Conservation (phyloP, 306 rosid genomes). For the Bauhinia variegata region DNA sequence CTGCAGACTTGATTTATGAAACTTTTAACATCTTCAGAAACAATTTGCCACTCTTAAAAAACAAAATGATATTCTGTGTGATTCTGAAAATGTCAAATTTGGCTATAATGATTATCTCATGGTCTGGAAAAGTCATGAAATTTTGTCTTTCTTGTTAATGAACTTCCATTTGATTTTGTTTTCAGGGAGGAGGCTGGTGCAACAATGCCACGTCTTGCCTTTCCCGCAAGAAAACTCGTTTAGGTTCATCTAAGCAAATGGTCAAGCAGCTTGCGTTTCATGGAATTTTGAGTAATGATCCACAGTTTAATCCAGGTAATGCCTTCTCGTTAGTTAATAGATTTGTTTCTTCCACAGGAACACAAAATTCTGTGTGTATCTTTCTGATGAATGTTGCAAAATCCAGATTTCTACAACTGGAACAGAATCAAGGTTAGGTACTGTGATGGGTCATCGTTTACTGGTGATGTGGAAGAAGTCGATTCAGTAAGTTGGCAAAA, state of each 20-base stretch:
- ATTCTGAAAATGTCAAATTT: slow-evolving; percentile 7
- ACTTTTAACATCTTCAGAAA: slow-evolving; percentile 22
- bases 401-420: slow-evolving; percentile 88
- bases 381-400: slow-evolving; percentile 21
- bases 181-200: slow-evolving; percentile 99
- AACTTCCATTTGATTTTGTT: slow-evolving; percentile 30
- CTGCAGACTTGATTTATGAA: slow-evolving; percentile 19
- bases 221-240: slow-evolving; percentile 65
- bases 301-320: slow-evolving; percentile 77
- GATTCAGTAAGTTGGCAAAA: slow-evolving; percentile 68
- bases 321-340: neutral
- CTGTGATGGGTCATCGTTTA: slow-evolving; percentile 93
- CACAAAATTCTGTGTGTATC: neutral
- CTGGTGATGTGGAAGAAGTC: slow-evolving; percentile 83
- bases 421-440: slow-evolving; percentile 85
- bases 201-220: slow-evolving; percentile 85
- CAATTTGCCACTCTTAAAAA: neutral
- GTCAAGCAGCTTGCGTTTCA: slow-evolving; percentile 64
- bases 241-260: slow-evolving; percentile 88
- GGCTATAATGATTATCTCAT: neutral
- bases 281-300: slow-evolving; percentile 62
- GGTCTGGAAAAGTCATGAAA: slow-evolving; percentile 10
- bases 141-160: slow-evolving; percentile 5
- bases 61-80: neutral
- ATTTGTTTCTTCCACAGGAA: neutral